Evolutionary conservation across 1,139 yeast genomes (phyloP), one percentile per base, ranked within the genome.

Genomic region (Geotrichum histeridarum): DNA sequence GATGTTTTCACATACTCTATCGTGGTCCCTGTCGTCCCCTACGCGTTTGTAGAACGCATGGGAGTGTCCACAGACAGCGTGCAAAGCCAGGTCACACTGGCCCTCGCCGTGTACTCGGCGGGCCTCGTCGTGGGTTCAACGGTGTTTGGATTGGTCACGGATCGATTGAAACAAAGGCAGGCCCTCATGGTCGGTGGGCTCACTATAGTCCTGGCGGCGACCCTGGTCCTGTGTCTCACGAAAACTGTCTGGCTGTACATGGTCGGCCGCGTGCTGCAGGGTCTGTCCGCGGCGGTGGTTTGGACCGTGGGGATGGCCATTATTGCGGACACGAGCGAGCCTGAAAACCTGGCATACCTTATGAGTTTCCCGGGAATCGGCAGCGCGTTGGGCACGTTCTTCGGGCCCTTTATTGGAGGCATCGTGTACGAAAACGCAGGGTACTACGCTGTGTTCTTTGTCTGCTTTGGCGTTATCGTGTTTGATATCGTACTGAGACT

Each of bases 291-390:
- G 11, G 69, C 68, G 8, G 62, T 67, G 5, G 71, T 68, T 8
- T 70, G 73, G 73, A 64, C 68, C 0, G 71, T 68, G 22, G 73
- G 73, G 6, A 56, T 70, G 50, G 72, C 74, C 7, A 63, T 70
- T 17, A 52, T 70, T 9, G 63, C 68, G 8, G 73, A 70, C 53
- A 60, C 62, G 1, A 65, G 64, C 1, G 58, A 60, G 8, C 57
- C 63, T 1, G 61, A 60, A 17, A 57, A 60, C n/a, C 48, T 66
- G 8, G 68, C 67, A 11, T 59, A 59, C 36, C 54, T 61, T 17
- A 62, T 67, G 67, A 63, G 70, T 14, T 69, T 61, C 48, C 67
- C 70, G 1, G 69, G 70, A 14, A 54, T 67, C 27, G 71, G 66
- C 8, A 59, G 68, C 59, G 60, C 68, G 9, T 31, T 67, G 18